phyloP scores from a whole-genome alignment of 2,329 filamentous ascomycete species.

The Calycina marina region DNA sequence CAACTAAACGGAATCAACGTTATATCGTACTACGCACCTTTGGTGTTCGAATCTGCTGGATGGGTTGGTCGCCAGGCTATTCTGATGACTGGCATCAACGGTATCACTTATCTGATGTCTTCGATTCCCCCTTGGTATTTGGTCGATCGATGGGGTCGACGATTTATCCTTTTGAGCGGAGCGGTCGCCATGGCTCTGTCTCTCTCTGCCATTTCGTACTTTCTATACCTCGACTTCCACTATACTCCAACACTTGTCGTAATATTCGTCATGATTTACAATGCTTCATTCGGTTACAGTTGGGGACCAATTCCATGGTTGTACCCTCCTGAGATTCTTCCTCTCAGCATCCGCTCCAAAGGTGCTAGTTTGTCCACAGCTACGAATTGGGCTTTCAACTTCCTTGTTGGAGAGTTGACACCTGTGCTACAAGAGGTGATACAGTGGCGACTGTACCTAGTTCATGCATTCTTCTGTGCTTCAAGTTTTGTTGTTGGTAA shows the following conservation, averaged over 20 bases:
- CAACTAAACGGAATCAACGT: constrained; percentile 99
- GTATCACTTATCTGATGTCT: constrained; percentile 76
- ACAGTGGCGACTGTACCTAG: constrained; percentile 81
- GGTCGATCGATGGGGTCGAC: constrained; percentile 81
- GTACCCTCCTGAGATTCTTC: constrained; percentile 96
- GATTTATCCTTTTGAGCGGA: constrained; percentile 78
- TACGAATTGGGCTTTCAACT: constrained; percentile 97
- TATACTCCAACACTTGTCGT: constrained; percentile 77
- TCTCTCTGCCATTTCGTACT: constrained; percentile 83
- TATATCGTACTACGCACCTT: constrained; percentile 95
- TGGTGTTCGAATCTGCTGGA: constrained; percentile 94
- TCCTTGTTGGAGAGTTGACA: constrained; percentile 90
- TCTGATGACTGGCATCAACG: constrained; percentile 95
- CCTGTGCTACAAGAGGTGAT: constrained; percentile 86
- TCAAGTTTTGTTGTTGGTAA: constrained; percentile 91
- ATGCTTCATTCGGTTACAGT: constrained; percentile 89
- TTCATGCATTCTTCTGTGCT: constrained; percentile 95
- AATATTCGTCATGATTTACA: constrained; percentile 94
- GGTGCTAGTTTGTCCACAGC: constrained; percentile 87
- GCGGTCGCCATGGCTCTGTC: constrained; percentile 82
- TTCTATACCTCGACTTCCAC: constrained; percentile 72
- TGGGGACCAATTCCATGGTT: constrained; percentile 98
- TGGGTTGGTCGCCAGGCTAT: constrained; percentile 85
- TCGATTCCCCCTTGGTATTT: constrained; percentile 96
- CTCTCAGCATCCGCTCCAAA: constrained; percentile 91